Conservation (phyloP, 208 protist genomes). For the Acanthamoeba triangularis region DNA sequence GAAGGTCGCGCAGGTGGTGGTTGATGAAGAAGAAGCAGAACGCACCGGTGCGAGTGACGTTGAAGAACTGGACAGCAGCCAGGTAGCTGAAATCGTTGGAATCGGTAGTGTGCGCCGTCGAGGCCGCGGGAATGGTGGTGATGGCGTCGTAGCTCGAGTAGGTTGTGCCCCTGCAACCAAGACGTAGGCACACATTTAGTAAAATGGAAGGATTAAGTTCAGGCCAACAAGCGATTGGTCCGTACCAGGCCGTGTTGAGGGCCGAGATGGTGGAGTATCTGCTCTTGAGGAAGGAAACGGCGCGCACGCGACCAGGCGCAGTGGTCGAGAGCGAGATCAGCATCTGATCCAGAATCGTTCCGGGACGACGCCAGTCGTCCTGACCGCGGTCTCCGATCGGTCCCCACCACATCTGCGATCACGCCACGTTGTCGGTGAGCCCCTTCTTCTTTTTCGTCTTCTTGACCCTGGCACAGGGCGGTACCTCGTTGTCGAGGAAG, state of each 20-base stretch:
- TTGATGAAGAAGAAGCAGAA: neutral
- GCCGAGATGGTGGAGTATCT: neutral
- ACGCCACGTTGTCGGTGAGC: no score
- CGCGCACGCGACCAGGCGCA: neutral
- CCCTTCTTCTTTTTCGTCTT: no score
- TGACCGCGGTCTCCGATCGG: no score
- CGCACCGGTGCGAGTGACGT: neutral
- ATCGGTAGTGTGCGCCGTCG: neutral
- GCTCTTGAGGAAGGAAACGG: neutral
- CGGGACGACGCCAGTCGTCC: neutral
- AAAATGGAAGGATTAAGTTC: neutral
- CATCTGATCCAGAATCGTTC: neutral
- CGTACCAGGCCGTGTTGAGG: constrained; percentile 23
- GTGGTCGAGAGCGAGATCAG: neutral
- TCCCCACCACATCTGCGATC: constrained; percentile 36
- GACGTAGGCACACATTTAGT: no score
- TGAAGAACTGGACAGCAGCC: neutral
- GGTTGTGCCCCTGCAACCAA: neutral
- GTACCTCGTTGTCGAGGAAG: constrained; percentile 16
- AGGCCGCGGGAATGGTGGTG: neutral
- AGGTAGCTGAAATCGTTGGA: neutral
- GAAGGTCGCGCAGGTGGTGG: no score
- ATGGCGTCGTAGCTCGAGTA: constrained; percentile 27
- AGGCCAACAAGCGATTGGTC: neutral
- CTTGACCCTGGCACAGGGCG: no score